phyloP scores from a whole-genome alignment of 179 eudicot species.

The Gypsophila paniculata region DNA sequence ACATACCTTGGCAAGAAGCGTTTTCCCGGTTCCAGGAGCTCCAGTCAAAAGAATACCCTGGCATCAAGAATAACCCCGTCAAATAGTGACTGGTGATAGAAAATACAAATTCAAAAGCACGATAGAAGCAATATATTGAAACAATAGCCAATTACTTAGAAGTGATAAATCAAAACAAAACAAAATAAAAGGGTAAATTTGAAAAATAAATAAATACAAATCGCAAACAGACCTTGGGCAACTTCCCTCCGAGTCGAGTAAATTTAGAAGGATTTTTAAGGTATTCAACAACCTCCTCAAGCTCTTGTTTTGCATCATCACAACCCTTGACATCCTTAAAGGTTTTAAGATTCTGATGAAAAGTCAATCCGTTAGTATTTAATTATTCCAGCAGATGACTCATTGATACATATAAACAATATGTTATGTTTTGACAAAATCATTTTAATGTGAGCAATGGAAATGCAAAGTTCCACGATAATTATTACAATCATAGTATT shows the following conservation, averaged over 20 bases:
- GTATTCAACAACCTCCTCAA: slow-evolving; percentile 97
- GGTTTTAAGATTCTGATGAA: slow-evolving; percentile 79
- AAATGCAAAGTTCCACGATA: neutral
- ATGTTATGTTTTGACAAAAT: neutral
- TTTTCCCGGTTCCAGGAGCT: slow-evolving; percentile 98
- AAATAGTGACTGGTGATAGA: neutral
- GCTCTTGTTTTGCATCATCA: slow-evolving; percentile 99
- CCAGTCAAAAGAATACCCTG: slow-evolving; percentile 99
- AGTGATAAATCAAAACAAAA: neutral
- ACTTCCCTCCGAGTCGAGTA: slow-evolving; percentile 93
- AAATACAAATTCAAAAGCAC: slow-evolving; percentile 1
- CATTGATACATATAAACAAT: neutral
- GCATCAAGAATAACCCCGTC: slow-evolving; percentile 20
- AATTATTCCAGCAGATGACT: neutral
- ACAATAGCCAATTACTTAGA: neutral
- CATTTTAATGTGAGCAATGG: neutral
- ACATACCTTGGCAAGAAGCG: slow-evolving; percentile 88
- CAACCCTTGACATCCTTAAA: slow-evolving; percentile 98
- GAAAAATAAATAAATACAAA: slow-evolving; percentile 4
- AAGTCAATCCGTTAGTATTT: slow-evolving; percentile 7
- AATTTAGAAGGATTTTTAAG: slow-evolving; percentile 82
- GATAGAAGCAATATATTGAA: neutral
- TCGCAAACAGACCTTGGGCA: slow-evolving; percentile 74
- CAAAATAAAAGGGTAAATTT: neutral
- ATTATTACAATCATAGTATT: neutral